Percentiles rank a stretch among this genome's conserved stretches.
phyloP scores from a whole-genome alignment of 805 yeast species.

The Yarrowia phangngaensis region DNA sequence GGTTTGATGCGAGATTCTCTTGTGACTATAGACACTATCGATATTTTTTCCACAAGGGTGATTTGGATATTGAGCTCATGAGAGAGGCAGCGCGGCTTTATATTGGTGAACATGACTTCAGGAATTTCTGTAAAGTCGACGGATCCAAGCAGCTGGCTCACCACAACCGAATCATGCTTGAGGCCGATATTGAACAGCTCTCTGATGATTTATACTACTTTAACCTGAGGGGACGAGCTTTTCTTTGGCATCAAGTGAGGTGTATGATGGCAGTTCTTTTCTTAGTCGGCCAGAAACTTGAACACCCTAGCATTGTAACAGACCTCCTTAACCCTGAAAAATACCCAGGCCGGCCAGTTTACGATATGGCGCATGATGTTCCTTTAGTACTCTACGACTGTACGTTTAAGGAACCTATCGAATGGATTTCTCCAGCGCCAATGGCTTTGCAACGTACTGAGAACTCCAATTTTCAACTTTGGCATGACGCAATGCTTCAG shows the following conservation, averaged over 20 bases:
- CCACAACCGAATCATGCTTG: conserved; percentile 59
- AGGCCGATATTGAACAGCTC: conserved; percentile 47
- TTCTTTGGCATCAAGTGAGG: conserved; percentile 96
- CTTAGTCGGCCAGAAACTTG: conserved; percentile 74
- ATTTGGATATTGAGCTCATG: conserved; percentile 66
- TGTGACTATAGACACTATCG: conserved; percentile 82
- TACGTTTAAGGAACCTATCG: conserved; percentile 58
- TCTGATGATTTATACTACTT: conserved; percentile 55
- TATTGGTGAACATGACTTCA: conserved; percentile 79
- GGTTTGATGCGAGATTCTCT: conserved; percentile 89
- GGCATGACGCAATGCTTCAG: conserved; percentile 20
- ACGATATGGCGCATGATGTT: conserved; percentile 83
- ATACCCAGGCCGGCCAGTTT: conserved; percentile 66
- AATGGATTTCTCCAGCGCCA: conserved; percentile 48
- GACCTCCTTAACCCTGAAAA: conserved; percentile 56
- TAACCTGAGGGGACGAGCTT: conserved; percentile 82
- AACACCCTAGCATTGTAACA: conserved; percentile 53
- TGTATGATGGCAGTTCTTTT: conserved; percentile 87
- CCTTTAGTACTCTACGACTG: conserved; percentile 89
- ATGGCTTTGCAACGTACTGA: conserved; percentile 6
- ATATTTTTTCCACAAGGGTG: conserved; percentile 55
- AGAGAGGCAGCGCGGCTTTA: conserved; percentile 56
- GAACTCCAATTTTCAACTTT: conserved; percentile 10
- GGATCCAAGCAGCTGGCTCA: conserved; percentile 89
- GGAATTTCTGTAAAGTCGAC: conserved; percentile 92